phyloP scores from a whole-genome alignment of 306 rosid genomes.

The Vachellia pachyceras region DNA sequence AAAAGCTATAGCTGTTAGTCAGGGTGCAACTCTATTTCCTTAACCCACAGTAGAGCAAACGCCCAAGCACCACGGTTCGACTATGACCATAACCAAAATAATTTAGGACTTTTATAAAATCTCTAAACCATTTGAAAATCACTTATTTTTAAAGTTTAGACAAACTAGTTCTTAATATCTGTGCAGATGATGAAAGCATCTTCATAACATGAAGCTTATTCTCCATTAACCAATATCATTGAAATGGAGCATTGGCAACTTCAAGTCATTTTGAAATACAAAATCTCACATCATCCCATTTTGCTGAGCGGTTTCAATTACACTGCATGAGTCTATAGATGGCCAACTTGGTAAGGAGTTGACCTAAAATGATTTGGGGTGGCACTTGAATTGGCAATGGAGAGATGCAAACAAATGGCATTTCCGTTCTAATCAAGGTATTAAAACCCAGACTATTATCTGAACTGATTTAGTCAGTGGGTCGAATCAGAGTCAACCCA shows the following conservation, averaged over 20 bases:
- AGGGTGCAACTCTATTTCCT: too few species aligned
- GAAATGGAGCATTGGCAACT: not conserved
- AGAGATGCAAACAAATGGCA: not conserved
- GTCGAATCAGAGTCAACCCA: too few species aligned
- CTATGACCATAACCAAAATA: too few species aligned
- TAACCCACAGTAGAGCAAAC: too few species aligned
- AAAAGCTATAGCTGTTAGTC: too few species aligned
- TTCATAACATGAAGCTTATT: not conserved
- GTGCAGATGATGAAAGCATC: not conserved
- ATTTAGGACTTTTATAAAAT: too few species aligned
- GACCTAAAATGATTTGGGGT: not conserved
- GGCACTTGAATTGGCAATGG: not conserved
- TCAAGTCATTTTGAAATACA: not conserved
- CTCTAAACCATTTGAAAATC: too few species aligned
- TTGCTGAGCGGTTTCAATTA: not conserved
- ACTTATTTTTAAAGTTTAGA: too few species aligned
- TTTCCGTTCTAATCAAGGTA: not conserved
- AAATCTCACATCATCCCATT: not conserved
- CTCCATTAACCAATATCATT: not conserved
- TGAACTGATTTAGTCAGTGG: too few species aligned
- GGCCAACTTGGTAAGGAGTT: not conserved
- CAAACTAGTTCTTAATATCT: not conserved
- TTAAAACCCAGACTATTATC: too few species aligned
- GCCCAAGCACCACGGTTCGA: too few species aligned
- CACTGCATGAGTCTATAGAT: slow-evolving; percentile 5